phyloP scores from a whole-genome alignment of 129 eudicot genomes.

The Centrapalus pauciflorus region DNA sequence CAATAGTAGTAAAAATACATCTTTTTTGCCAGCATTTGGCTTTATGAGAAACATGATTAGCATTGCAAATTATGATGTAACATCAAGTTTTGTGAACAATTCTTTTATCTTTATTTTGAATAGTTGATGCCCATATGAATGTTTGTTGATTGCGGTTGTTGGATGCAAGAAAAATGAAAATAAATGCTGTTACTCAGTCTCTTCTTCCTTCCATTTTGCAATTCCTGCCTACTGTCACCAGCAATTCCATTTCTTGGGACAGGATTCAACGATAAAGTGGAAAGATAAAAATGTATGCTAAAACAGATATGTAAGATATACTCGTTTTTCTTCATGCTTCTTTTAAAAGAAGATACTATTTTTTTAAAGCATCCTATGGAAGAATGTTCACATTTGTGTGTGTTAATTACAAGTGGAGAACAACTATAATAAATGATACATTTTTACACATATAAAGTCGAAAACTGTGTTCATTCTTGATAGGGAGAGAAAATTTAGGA shows the following conservation, averaged over 20 bases:
- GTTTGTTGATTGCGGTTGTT: constrained; percentile 5
- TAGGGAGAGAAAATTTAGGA: too few relatives aligned
- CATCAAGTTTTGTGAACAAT: constrained; percentile 9
- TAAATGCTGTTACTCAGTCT: background rate
- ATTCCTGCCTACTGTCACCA: constrained; percentile 49
- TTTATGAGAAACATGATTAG: constrained; percentile 15
- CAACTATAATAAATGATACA: too few relatives aligned
- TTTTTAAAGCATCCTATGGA: too few relatives aligned
- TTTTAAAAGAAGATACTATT: too few relatives aligned
- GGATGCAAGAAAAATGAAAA: background rate
- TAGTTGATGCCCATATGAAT: constrained; percentile 8
- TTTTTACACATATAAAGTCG: too few relatives aligned
- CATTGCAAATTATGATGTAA: background rate
- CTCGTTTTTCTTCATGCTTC: too few relatives aligned
- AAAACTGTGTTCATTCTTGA: too few relatives aligned
- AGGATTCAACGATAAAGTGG: too few relatives aligned
- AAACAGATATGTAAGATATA: too few relatives aligned
- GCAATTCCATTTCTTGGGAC: constrained; percentile 1
- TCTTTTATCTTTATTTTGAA: constrained; percentile 6
- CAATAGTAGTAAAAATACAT: background rate
- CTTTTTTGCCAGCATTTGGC: constrained; percentile 6
- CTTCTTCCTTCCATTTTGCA: background rate
- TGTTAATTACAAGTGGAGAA: too few relatives aligned
- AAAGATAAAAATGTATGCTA: constrained; percentile 8
- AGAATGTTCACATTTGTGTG: too few relatives aligned